Base-by-base conservation (phyloP, 2,329 filamentous ascomycete genomes). In the Calonectria leucothoes region DNA sequence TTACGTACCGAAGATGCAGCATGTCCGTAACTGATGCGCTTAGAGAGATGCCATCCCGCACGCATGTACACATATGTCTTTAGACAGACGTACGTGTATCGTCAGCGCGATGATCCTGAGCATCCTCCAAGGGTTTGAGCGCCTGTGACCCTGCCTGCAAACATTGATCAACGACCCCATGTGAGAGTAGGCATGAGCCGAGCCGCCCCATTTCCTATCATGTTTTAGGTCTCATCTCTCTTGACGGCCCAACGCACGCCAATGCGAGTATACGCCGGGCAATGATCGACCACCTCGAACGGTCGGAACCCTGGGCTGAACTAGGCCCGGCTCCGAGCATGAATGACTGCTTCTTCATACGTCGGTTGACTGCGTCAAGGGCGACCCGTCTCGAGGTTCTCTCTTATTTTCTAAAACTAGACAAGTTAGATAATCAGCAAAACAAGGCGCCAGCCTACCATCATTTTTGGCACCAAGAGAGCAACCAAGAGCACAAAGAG, bases 251-350 rank as follows among this genome's bases (percentile, higher is more conserved):
- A 69, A 69, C 42, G 39, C 29, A 42, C 66, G 52, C 39, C 45
- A 69, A 69, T 69, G 55, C 57, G 48, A 35, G 37, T 63, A 42
- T 37, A 49, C 31, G 23, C 63, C 42, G 20, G 49, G 63, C 51
- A 66, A 66, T 67, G 63, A 69, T 69, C 66, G 66, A 68, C 66
- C 66, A 42, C 42, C 63, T 67, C 33, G 61, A 70, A 65, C 68
- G 66, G 51, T 69, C 66, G 52, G 37, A 45, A 23, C 59, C 25
- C 37, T 45, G 59, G 59, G 59, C 59, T 64, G 59, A 48, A n/a
- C 23, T 61, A 61, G 39, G 35, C 59, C 59, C 59, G 59, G 59
- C 55, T 61, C 55, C 55, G 35, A 42, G 23, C 35, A 39, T 61
- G 33, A 39, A 39, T 61, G 33, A 39, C 55, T 61, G 55, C 37